A percentile compares a stretch with the other conserved stretches of the same genome.
phyloP scores from a whole-genome alignment of 2,329 filamentous ascomycete species.

The Emmonsiellopsis sp. region DNA sequence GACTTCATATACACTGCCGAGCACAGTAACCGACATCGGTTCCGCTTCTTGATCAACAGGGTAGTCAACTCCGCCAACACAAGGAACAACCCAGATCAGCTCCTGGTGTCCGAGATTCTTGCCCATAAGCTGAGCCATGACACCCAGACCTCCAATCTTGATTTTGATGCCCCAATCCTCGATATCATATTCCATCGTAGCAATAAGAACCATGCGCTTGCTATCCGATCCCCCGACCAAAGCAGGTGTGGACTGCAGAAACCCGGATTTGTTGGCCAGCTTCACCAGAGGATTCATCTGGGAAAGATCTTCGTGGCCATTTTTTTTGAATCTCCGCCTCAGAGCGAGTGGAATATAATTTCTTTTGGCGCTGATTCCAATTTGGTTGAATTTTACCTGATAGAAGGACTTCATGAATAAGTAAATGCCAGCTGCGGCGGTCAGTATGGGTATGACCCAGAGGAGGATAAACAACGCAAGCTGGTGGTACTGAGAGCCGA shows the following conservation, averaged over 20 bases:
- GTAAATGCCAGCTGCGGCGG: slow-evolving; percentile 43
- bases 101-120: slow-evolving; percentile 57
- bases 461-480: slow-evolving; percentile 48
- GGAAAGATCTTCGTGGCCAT: slow-evolving; percentile 17
- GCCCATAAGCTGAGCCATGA: slow-evolving; percentile 63
- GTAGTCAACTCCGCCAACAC: slow-evolving; percentile 56
- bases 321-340: slow-evolving; percentile 25
- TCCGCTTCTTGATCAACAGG: slow-evolving; percentile 50
- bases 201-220: slow-evolving; percentile 53
- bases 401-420: slow-evolving; percentile 55
- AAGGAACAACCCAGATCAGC: slow-evolving; percentile 56
- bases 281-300: slow-evolving; percentile 26
- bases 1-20: slow-evolving; percentile 53
- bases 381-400: slow-evolving; percentile 53
- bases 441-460: slow-evolving; percentile 44
- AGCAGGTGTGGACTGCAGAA: slow-evolving; percentile 28
- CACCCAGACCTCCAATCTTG: slow-evolving; percentile 61
- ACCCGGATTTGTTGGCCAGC: slow-evolving; percentile 26
- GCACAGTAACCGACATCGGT: slow-evolving; percentile 54
- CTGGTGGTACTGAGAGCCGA: slow-evolving; percentile 47
- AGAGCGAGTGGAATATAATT: slow-evolving; percentile 29
- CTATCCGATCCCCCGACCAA: slow-evolving; percentile 25
- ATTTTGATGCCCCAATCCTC: slow-evolving; percentile 63
- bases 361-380: slow-evolving; percentile 45
- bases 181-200: slow-evolving; percentile 65